Conservation (phyloP, 1,284 basidiomycete genomes). For the Violaceomyces palustris region DNA sequence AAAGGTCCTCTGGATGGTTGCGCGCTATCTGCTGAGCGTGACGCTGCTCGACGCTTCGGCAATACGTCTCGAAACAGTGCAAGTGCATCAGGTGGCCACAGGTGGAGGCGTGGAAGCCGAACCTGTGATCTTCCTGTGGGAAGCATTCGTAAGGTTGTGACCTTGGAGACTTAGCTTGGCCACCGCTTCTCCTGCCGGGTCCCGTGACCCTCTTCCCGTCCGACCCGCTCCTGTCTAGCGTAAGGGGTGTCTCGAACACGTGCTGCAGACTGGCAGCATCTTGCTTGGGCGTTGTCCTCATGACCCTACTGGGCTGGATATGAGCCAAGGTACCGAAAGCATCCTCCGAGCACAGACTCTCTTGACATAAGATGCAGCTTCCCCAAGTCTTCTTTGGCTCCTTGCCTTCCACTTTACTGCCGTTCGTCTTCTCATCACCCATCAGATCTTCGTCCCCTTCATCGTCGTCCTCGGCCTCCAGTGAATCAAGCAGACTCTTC, state of each 20-base stretch:
- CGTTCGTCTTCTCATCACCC: conserved; percentile 11
- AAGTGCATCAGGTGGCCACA: conserved; percentile 98
- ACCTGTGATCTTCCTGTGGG: conserved; percentile 38
- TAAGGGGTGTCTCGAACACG: conserved; percentile 60
- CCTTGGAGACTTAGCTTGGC: no score
- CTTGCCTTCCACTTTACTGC: conserved; percentile 4
- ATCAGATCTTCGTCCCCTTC: conserved; percentile 36
- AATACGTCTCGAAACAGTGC: conserved; percentile 88
- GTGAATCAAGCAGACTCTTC: conserved; percentile 40
- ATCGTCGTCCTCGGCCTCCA: conserved; percentile 42
- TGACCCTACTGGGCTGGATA: conserved; percentile 78
- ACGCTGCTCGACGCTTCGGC: conserved; percentile 75
- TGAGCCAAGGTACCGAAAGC: conserved; percentile 86
- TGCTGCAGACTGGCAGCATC: conserved; percentile 65
- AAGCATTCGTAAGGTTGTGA: conserved; percentile 40
- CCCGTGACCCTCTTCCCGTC: conserved; percentile 34
- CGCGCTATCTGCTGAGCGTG: conserved; percentile 85
- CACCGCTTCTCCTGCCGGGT: conserved; percentile 12
- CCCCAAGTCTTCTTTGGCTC: conserved; percentile 56
- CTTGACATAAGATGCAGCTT: conserved; percentile 95
- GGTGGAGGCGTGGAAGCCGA: conserved; percentile 77
- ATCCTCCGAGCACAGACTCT: conserved; percentile 70
- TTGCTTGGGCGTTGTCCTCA: conserved; percentile 74
- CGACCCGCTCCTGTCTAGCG: conserved; percentile 38
- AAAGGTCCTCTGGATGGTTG: conserved; percentile 89